Base-by-base conservation (phyloP, 2,329 filamentous ascomycete genomes). In the Ophiocordyceps australis region DNA sequence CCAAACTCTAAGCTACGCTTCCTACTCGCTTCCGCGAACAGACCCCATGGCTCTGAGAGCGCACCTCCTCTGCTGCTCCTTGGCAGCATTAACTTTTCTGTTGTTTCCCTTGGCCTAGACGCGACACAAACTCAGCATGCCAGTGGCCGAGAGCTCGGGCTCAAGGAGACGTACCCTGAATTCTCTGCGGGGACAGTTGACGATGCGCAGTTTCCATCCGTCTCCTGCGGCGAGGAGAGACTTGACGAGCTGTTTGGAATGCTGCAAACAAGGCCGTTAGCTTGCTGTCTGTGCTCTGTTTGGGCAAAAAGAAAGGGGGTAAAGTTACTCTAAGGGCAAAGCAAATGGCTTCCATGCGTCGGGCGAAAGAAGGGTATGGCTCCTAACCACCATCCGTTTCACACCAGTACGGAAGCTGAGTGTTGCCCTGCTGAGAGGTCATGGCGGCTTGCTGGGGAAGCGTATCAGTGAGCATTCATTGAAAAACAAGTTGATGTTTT, bases 361-460 rank as follows among this genome's bases (percentile, higher is more conserved):
- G 31, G 27, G 24, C 26, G 24, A 45, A 37, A 20, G 36, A 33
- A 21, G 23, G 19, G 28, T 40, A 42, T 29, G 38, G 35, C 34
- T 45, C 42, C 42, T 40, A 46, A 14, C 34, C 35, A 25, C 41
- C 40, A 22, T 44, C 40, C 25, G 38, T 35, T 29, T 31, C 36
- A 28, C 38, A 42, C 40, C 40, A 44, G 25, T 28, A 28, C 23
- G 36, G 31, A 27, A 39, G 29, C 19, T 34, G 35, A 5, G 37
- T 34, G 12, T 30, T 25, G n/a, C 41, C 42, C 22, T 40, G 37
- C 28, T 46, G 41, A 5, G 41, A 38, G 9, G 30, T n/a, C 5
- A 41, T 26, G 9, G 42, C 38, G 19, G 34, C 27, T 24, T 35
- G 23, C 33, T 39, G 14, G 8, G 12, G 7, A 11, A 12, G 2